Base-by-base conservation (phyloP, 805 yeast species). In the Komagataella kurtzmanii region DNA sequence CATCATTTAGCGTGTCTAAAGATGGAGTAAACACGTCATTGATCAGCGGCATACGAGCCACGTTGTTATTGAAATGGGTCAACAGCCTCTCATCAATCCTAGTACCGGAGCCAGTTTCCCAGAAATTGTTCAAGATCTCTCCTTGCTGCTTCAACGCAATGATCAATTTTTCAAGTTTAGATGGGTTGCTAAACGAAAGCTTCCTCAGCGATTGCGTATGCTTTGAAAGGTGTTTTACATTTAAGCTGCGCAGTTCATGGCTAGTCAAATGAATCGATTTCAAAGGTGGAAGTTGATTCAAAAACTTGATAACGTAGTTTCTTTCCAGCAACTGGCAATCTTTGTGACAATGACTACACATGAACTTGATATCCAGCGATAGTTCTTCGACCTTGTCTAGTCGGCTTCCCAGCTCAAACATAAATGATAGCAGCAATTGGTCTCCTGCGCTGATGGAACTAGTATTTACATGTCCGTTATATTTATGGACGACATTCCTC, bases 361-460 rank as follows among this genome's bases (percentile, higher is more conserved):
- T 17, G 24, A 52, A 50, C 19, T 17, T 46, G 4, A 54, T 17
- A 21, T 54, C 53, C 4, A 54, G 24, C 4, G 56, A 21, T 17
- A 54, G 50, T 7, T 40, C 19, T 18, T 45, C 43, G 14, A 54
- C 17, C 7, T 23, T 49, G 12, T 17, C 19, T 47, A 52, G 36
- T 21, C 24, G 17, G 12, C 40, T 36, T n/a, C 44, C 50, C 17
- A 53, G 40, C 17, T 30, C 21, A 8, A n/a, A 14, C 45, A 53
- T 44, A 7, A 43, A 21, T 23, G 52, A 44, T n/a, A 18, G 17
- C 8, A 24, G 19, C 8, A 45, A 7, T 24, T 19, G n/a, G 18
- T 50, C 50, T 5, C 12, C 40, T 10, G 40, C 40, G 14, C 40
- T 30, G 14, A 30, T 30, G 24, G 21, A 21, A 17, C 44, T 19